Conservation (phyloP, 345 rosid species). For the Sonneratia caseolaris region DNA sequence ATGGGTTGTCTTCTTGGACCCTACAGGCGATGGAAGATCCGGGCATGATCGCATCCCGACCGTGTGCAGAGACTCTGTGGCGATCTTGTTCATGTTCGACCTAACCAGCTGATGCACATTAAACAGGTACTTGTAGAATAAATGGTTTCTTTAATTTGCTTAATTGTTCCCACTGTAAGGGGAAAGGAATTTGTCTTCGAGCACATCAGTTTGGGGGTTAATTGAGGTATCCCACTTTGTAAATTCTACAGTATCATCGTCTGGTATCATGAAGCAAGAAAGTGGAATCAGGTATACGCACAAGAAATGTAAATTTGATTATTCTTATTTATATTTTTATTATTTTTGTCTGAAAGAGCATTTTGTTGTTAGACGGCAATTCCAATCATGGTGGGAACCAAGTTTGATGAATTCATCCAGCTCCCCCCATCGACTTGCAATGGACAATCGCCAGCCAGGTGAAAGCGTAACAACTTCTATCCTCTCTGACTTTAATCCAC, state of each 20-base stretch:
- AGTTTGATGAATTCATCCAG: conserved; percentile 91
- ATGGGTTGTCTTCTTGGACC: background rate
- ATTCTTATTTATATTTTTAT: too few relatives aligned
- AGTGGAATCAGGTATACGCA: conserved; percentile 53
- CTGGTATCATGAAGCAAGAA: conserved; percentile 80
- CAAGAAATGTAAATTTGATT: background rate
- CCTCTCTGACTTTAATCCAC: too few relatives aligned
- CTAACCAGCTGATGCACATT: conserved; percentile 77
- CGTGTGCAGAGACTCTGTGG: conserved; percentile 81
- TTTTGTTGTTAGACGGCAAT: conserved; percentile 47
- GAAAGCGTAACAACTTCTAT: background rate
- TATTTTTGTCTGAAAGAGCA: background rate
- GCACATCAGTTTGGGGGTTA: background rate
- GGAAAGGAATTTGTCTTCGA: background rate
- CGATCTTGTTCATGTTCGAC: conserved; percentile 83
- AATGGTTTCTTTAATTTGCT: too few relatives aligned
- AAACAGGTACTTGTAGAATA: conserved; percentile 27
- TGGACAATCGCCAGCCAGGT: conserved; percentile 94
- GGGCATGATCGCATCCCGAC: conserved; percentile 37
- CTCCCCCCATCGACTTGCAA: conserved; percentile 86
- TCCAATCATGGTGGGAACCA: conserved; percentile 76
- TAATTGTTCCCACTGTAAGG: background rate
- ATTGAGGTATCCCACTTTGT: background rate
- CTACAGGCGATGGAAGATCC: conserved; percentile 42
- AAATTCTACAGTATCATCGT: conserved; percentile 40